Evolutionary conservation across 441 rosid genomes (phyloP), one percentile per base, ranked within the genome.

Genomic region (Arabidopsis lyrata): DNA sequence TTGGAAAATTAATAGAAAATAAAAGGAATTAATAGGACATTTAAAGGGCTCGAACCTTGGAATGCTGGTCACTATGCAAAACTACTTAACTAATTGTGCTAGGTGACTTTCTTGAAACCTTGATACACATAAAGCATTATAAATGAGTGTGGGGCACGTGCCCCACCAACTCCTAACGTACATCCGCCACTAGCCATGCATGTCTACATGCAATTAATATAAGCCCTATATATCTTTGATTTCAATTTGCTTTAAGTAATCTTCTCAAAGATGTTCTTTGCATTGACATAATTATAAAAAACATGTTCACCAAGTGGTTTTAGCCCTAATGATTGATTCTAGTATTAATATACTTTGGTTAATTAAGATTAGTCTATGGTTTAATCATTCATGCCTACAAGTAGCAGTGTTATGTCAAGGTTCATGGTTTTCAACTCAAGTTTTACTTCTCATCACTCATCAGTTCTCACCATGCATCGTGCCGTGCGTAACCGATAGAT

Each of bases 221-320:
- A 61, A 1, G 35, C 61, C 20, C 24, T 59, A 41, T 41, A 12
- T 5, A 11, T 48, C 36, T 57, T 58, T 22, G 7, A 20, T 45
- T 18, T 45, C 7, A 3, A 3, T 15, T 42, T 16, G 13, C 32
- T 60, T 32, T 11, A n/a, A n/a, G 29, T 9, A 38, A 15, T 58
- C 15, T 6, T 50, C 12, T 50, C 13, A 61, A 34, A 5, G 18
- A 16, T 50, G 3, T 60, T 59, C 10, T 48, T 70, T 59, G 41
- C 38, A 10, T 7, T 20, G 57, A 6, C 57, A 47, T 57, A 10
- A 14, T 9, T 44, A 29, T 29, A 3, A 29, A 29, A 20, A 22
- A 48, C 67, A 36, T 59, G 14, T 24, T 47, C 36, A 36, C 58
- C 39, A 24, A 47, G 38, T 48, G 48, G 16, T 45, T 70, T 34